A percentile compares a stretch with the other conserved stretches of the same genome.
Evolutionary conservation across 352 stramenopile species (phyloP).

Genomic region (Phytopythium boreale): DNA sequence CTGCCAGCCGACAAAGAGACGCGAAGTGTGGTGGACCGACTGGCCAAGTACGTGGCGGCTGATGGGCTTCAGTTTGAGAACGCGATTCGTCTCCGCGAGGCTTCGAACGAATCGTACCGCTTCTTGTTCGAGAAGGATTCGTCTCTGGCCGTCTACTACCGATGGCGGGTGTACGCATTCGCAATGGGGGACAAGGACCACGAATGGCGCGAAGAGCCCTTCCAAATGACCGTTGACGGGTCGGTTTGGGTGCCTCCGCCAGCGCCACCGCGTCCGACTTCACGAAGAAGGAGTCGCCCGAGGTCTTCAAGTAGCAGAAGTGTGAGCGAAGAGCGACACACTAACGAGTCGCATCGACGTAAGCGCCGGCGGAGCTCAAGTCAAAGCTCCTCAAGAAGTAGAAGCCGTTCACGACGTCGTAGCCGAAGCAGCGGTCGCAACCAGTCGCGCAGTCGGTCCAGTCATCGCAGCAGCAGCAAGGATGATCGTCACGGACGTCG

Average conservation of each 20-base stretch:
- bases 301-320: constrained; percentile 19
- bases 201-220: constrained; percentile 47
- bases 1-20: constrained; percentile 28
- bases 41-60: constrained; percentile 60
- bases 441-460: constrained; percentile 23
- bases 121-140: constrained; percentile 55
- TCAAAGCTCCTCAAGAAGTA: constrained; percentile 37
- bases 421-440: constrained; percentile 23
- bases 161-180: constrained; percentile 71
- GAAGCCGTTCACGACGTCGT: constrained; percentile 20
- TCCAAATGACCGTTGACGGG: constrained; percentile 59
- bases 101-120: constrained; percentile 37
- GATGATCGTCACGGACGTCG: not conserved
- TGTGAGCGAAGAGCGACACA: not conserved
- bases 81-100: constrained; percentile 43
- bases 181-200: constrained; percentile 57
- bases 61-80: constrained; percentile 72
- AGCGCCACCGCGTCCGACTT: constrained; percentile 12
- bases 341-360: constrained; percentile 6
- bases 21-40: constrained; percentile 35
- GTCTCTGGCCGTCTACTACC: constrained; percentile 52
- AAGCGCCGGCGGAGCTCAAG: constrained; percentile 22
- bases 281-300: constrained; percentile 13
- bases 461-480: not conserved
- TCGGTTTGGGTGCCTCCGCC: constrained; percentile 60